These are phyloP conservation scores for Neofusicoccum ribis DNA, from an alignment of 2,329 filamentous ascomycete species.

Conservation along the genomic window DNA sequence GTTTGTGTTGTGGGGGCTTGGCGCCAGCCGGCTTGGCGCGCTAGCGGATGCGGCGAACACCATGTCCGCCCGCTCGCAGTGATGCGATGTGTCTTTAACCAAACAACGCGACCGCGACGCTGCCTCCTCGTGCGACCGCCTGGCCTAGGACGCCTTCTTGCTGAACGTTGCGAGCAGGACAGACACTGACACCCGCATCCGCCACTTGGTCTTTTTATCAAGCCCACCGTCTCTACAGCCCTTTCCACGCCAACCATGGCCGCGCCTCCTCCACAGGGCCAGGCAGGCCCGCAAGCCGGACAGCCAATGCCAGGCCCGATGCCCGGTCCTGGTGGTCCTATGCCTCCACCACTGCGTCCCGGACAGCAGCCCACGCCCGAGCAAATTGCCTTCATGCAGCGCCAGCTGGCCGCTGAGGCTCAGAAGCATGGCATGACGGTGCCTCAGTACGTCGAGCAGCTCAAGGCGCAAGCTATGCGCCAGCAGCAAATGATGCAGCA, in stretches of 20 bases:
- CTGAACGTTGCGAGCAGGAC: not conserved
- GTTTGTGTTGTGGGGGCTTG: slow-evolving; percentile 17
- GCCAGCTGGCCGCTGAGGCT: slow-evolving; percentile 79
- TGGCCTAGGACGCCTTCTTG: not conserved
- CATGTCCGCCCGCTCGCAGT: slow-evolving; percentile 17
- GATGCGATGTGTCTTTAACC: slow-evolving; percentile 20
- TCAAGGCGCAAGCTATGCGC: slow-evolving; percentile 55
- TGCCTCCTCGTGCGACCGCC: not conserved
- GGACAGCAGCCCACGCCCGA: slow-evolving; percentile 69
- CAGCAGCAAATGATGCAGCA: slow-evolving; percentile 47
- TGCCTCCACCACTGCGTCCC: slow-evolving; percentile 27
- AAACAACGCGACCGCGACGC: not conserved
- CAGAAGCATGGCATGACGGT: slow-evolving; percentile 81
- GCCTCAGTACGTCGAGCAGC: slow-evolving; percentile 71
- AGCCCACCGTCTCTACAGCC: not conserved
- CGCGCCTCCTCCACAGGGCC: slow-evolving; percentile 8
- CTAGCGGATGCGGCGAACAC: slow-evolving; percentile 14
- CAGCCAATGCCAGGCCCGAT: slow-evolving; percentile 12
- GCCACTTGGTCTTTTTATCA: not conserved
- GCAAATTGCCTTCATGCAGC: slow-evolving; percentile 82
- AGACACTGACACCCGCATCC: not conserved
- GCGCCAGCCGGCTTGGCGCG: slow-evolving; percentile 5
- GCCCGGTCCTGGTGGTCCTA: slow-evolving; percentile 7
- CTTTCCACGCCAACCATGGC: not conserved
- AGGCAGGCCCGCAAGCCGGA: slow-evolving; percentile 8